These are phyloP conservation scores for Alternaria sp. DNA, from an alignment of 2,329 filamentous ascomycete genomes.

Conservation along the genomic window DNA sequence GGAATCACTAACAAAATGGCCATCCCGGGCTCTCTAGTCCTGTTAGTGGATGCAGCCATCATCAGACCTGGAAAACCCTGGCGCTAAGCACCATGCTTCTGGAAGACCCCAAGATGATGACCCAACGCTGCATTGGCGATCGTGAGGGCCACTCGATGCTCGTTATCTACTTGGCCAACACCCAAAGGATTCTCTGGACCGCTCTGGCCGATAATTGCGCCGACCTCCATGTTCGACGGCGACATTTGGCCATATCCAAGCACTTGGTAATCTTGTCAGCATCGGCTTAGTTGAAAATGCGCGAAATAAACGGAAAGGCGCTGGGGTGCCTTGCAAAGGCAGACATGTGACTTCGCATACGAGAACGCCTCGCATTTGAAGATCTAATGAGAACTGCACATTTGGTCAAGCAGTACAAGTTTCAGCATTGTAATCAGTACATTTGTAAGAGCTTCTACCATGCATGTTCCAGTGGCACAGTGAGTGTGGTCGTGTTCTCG, in stretches of 20 bases:
- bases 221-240: neutral
- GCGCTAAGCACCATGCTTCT: constrained; percentile 2
- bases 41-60: neutral
- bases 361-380: neutral
- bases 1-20: neutral
- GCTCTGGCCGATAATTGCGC: constrained; percentile 4
- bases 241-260: neutral
- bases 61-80: neutral
- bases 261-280: neutral
- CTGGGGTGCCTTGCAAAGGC: neutral
- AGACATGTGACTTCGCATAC: neutral
- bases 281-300: neutral
- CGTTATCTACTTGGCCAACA: constrained; percentile 12
- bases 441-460: neutral
- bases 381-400: neutral
- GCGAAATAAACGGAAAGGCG: neutral
- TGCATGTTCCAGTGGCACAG: neutral
- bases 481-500: neutral
- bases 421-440: neutral
- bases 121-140: neutral
- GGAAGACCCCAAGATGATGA: neutral
- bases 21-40: neutral
- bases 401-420: neutral
- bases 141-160: neutral
- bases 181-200: neutral